These are phyloP conservation scores for Candida manassasensis DNA, from an alignment of 805 yeast genomes.

Conservation along the genomic window DNA sequence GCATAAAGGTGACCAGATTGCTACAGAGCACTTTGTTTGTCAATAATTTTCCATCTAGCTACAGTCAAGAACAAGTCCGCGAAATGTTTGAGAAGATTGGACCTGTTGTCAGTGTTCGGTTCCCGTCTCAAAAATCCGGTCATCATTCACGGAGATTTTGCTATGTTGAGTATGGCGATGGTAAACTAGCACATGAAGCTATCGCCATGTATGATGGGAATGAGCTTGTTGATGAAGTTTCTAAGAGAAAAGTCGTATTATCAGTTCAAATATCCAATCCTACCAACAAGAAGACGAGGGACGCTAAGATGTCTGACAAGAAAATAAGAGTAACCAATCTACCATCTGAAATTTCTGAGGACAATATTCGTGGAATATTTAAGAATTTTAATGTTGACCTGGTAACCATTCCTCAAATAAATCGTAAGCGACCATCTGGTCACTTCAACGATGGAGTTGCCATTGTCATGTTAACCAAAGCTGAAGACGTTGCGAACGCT, in stretches of 20 bases:
- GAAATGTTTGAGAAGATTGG: constrained; percentile 40
- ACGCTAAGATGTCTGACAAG: constrained; percentile 48
- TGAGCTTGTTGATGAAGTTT: constrained; percentile 22
- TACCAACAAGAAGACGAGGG: constrained; percentile 29
- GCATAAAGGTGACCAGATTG: constrained; percentile 43
- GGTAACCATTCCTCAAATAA: constrained; percentile 44
- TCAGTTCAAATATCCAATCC: constrained; percentile 65
- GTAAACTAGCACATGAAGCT: constrained; percentile 44
- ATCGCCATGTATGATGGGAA: constrained; percentile 37
- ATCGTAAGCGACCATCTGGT: constrained; percentile 25
- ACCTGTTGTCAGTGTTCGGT: constrained; percentile 45
- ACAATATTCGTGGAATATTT: constrained; percentile 39
- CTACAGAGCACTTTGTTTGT: constrained; percentile 60
- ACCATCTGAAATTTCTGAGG: constrained; percentile 38
- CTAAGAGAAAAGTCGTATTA: constrained; percentile 29
- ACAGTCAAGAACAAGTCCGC: constrained; percentile 34
- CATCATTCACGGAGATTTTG: constrained; percentile 64
- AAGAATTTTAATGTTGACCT: constrained; percentile 41
- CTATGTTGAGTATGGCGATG: constrained; percentile 53
- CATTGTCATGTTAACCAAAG: constrained; percentile 46
- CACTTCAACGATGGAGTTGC: constrained; percentile 59
- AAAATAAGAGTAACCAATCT: constrained; percentile 45
- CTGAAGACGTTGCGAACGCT: constrained; percentile 45
- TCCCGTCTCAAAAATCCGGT: constrained; percentile 54
- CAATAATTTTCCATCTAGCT: constrained; percentile 65